Percentiles rank a stretch among this genome's conserved stretches.
Conservation (phyloP, 2,329 filamentous ascomycete species). For the Xylaria polymorpha region DNA sequence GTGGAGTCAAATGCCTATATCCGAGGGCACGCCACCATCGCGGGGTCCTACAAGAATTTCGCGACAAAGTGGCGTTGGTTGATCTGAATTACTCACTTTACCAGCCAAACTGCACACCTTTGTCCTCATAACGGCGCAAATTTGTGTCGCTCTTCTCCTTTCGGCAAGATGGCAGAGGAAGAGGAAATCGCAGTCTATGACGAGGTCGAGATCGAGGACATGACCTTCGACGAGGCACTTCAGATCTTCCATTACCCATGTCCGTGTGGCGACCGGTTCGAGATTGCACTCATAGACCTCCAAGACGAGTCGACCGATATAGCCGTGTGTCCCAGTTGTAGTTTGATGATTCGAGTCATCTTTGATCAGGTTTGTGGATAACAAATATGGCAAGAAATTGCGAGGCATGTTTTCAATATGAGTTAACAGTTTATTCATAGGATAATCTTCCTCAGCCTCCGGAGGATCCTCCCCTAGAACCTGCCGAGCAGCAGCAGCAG, state of each 20-base stretch:
- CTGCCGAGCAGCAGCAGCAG: slow-evolving; percentile 43
- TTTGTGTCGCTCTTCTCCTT: neutral
- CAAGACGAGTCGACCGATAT: slow-evolving; percentile 87
- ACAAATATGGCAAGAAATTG: neutral
- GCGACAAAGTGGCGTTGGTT: slow-evolving; percentile 22
- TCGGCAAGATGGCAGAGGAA: slow-evolving; percentile 65
- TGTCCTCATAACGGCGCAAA: neutral
- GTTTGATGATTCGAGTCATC: slow-evolving; percentile 94
- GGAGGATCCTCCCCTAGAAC: slow-evolving; percentile 43
- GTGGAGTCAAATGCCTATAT: slow-evolving; percentile 6
- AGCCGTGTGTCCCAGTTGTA: slow-evolving; percentile 97
- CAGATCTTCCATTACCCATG: slow-evolving; percentile 97
- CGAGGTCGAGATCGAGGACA: slow-evolving; percentile 98
- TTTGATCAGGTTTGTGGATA: slow-evolving; percentile 78
- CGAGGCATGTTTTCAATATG: neutral
- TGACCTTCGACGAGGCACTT: slow-evolving; percentile 85
- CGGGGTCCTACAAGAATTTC: slow-evolving; percentile 36
- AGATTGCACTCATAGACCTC: slow-evolving; percentile 86
- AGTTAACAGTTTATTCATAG: slow-evolving; percentile 37
- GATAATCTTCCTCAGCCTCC: slow-evolving; percentile 49
- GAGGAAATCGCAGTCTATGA: slow-evolving; percentile 82
- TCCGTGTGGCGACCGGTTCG: slow-evolving; percentile 96
- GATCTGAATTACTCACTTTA: slow-evolving; percentile 5
- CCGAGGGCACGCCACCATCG: slow-evolving; percentile 18
- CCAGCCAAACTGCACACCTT: neutral